Base-by-base conservation (phyloP, 345 rosid genomes). In the Psidium friedrichsthalianum region DNA sequence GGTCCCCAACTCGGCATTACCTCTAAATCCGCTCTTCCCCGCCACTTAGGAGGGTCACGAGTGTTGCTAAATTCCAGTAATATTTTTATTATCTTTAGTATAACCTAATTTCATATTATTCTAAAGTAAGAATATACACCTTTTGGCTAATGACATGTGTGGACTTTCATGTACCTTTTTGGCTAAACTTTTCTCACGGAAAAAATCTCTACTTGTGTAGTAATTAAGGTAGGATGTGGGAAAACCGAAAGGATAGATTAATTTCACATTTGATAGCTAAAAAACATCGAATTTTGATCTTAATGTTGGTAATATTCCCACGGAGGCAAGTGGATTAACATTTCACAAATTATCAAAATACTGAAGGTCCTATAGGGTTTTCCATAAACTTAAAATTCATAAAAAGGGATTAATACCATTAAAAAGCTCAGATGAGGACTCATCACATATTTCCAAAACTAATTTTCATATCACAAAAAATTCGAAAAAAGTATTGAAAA, bases 391-490 rank as follows among this genome's bases (percentile, higher is more conserved):
- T 16, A 29, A 32, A 64, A 15, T 11, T 7, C 1, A 64, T 29
- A 29, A 64, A 29, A 15, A 3, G 6, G 0, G 5, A 6, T 64
- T 29, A 64, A 32, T 3, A 64, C 22, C 6, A 29, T 8, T 61
- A 15, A 3, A 61, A 61, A 3, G 6, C 1, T 61, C 0, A 61
- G 7, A 61, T 15, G 14, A 20, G 10, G 5, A 29, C 8, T 5
- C 1, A 1, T 7, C 42, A 64, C 4, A 64, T 8, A 29, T 0
- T 15, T 64, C 8, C 22, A 64, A 64, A 64, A 7, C 0, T 29
- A 29, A 15, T 15, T 29, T 64, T 64, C 0, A 0, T 64, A 0
- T 29, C 11, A 29, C 3, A 3, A 0, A 29, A 64, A 6, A 44
- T 44, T 44, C 47, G 47, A 6, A 5, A 44, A 44, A 44, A 44